These are phyloP conservation scores for Lipomyces yamadae DNA, from an alignment of 805 yeast genomes.

Conservation along the genomic window DNA sequence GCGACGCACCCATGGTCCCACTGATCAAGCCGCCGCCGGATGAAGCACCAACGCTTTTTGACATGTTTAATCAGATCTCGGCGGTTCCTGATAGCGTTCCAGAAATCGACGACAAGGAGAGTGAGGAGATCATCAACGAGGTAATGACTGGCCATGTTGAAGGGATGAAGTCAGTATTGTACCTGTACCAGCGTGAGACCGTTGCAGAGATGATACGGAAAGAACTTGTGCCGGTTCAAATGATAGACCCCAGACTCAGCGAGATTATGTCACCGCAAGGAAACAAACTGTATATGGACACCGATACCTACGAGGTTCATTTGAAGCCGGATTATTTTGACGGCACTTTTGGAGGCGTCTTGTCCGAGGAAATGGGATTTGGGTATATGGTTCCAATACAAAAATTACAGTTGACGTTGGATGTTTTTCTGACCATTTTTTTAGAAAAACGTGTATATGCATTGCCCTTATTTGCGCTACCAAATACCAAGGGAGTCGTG, in stretches of 20 bases:
- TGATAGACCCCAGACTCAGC: conserved; percentile 49
- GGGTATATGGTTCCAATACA: conserved; percentile 5
- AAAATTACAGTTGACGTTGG: neutral
- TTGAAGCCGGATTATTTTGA: conserved; percentile 51
- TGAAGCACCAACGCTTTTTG: conserved; percentile 33
- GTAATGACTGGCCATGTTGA: conserved; percentile 45
- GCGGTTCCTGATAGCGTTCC: conserved; percentile 29
- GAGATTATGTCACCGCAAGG: conserved; percentile 37
- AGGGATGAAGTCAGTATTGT: conserved; percentile 59
- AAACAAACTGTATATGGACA: conserved; percentile 47
- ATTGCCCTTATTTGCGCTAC: conserved; percentile 61
- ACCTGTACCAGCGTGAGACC: conserved; percentile 65
- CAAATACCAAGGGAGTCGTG: conserved; percentile 55
- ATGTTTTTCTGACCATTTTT: neutral
- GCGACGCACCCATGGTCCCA: conserved; percentile 16
- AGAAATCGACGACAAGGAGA: conserved; percentile 37
- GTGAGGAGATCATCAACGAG: conserved; percentile 35
- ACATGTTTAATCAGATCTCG: conserved; percentile 34
- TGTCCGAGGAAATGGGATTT: conserved; percentile 72
- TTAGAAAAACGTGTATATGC: conserved; percentile 62
- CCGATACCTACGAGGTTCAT: conserved; percentile 44
- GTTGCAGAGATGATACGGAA: conserved; percentile 62
- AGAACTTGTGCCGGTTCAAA: conserved; percentile 50
- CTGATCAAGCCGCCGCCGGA: conserved; percentile 42
- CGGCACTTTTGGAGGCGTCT: conserved; percentile 64